Conservation (phyloP, 257 asterid genomes). For the Gardenia jasminoides region DNA sequence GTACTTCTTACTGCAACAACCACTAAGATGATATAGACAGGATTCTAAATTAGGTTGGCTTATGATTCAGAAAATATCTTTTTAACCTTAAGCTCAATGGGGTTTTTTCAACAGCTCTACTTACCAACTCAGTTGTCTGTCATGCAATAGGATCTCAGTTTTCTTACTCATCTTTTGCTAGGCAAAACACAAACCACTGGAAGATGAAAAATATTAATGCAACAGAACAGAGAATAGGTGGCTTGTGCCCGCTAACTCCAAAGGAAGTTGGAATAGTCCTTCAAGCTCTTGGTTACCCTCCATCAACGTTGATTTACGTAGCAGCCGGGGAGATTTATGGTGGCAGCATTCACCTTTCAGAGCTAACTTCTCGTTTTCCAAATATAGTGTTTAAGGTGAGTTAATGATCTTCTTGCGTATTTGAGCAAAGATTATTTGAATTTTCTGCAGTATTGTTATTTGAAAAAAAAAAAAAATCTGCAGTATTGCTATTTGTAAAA, state of each 20-base stretch:
- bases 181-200: slow-evolving; percentile 91
- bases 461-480: slow-evolving; percentile 19
- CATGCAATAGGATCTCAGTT: slow-evolving; percentile 14
- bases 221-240: slow-evolving; percentile 78
- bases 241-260: slow-evolving; percentile 94
- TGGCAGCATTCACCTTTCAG: slow-evolving; percentile 70
- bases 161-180: slow-evolving; percentile 26
- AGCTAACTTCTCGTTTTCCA: slow-evolving; percentile 80
- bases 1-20: background rate
- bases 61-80: background rate
- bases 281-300: slow-evolving; percentile 79
- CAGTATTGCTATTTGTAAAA: slow-evolving; percentile 8
- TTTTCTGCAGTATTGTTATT: background rate
- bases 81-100: background rate
- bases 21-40: background rate
- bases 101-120: slow-evolving; percentile 7
- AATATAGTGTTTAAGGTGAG: slow-evolving; percentile 74
- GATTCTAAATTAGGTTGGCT: background rate
- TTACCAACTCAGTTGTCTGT: background rate
- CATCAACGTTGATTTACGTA: slow-evolving; percentile 71
- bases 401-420: slow-evolving; percentile 8
- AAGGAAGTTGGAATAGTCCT: slow-evolving; percentile 93
- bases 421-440: slow-evolving; percentile 3
- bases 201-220: slow-evolving; percentile 80
- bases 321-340: slow-evolving; percentile 98